Evolutionary conservation across 495 filamentous ascomycete species (phyloP), one percentile per base, ranked within the genome.

Genomic region (Amphirosellinia nigrospora): DNA sequence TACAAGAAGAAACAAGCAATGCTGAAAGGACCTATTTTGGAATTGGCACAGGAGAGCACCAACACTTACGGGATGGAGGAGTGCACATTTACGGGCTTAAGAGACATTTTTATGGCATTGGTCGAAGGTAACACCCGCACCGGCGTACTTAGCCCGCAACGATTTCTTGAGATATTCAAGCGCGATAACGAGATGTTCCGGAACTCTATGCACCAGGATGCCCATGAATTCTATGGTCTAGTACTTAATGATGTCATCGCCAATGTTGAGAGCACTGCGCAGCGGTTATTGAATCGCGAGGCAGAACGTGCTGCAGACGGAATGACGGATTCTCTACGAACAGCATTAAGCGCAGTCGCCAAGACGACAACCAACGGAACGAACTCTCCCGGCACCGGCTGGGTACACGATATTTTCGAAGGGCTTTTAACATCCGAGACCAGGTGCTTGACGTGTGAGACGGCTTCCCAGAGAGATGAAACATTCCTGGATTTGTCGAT

Each of bases 401-500:
- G 96, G 96, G 96, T 99, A 30, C 96, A 99, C 79, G 94, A 98
- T 72, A 88, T 99, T 45, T 99, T 99, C 71, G 96, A 98, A 78
- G 96, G 96, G 13, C 91, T 93, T 3, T 81, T 99, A 70, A 97
- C 94, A 13, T 98, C 96, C 2, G 96, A 99, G 80, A 99, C 96
- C 19, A 93, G 94, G 78, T 99, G 96, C 79, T 82, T 99, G 69
- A 97, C 96, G 0, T 99, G 96, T 74, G 96, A 98, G 77, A 98
- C 95, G 52, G 90, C 93, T 39, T 98, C 96, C 1, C 94, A 97
- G 73, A 86, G 96, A 73, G 95, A 99, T 75, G 96, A 99, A 79
- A 91, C 94, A 0, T 99, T 99, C 71, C 79, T 99, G 43, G 96
- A 99, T 79, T 85, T 99, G 38, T 98, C 96, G 6, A 97, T 99